Conservation (phyloP, 139 green algal species). For the Picochlorum sp. region DNA sequence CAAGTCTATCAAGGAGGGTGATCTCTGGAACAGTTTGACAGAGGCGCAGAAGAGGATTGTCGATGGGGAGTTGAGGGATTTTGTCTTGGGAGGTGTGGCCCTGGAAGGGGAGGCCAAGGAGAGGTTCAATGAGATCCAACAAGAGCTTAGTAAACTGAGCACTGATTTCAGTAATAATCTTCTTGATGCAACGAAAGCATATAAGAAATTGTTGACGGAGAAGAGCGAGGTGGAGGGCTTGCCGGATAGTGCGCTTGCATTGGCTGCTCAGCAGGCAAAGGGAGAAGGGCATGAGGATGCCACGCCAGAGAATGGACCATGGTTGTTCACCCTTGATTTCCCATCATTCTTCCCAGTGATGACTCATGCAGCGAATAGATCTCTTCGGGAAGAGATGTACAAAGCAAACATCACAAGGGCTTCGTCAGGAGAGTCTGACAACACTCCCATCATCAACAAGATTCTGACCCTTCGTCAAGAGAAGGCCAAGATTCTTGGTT, state of each 20-base stretch:
- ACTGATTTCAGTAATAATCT: constrained; percentile 83
- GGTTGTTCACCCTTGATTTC: constrained; percentile 92
- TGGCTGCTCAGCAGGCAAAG: constrained; percentile 50
- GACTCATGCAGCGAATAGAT: constrained; percentile 72
- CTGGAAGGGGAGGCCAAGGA: constrained; percentile 74
- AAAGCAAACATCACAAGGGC: constrained; percentile 77
- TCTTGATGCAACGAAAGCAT: constrained; percentile 71
- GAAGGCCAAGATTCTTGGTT: constrained; percentile 88
- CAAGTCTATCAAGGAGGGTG: constrained; percentile 51
- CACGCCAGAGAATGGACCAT: constrained; percentile 76
- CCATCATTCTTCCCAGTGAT: constrained; percentile 82
- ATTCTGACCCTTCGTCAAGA: constrained; percentile 72
- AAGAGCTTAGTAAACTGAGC: constrained; percentile 63
- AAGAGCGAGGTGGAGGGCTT: constrained; percentile 70
- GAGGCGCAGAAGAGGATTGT: constrained; percentile 74
- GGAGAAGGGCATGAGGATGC: constrained; percentile 64
- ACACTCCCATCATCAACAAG: constrained; percentile 79
- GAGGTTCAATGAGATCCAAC: constrained; percentile 91
- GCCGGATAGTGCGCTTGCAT: constrained; percentile 56
- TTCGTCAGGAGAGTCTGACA: constrained; percentile 70
- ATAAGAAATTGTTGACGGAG: constrained; percentile 76
- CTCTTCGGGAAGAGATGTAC: constrained; percentile 92
- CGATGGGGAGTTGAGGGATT: constrained; percentile 78
- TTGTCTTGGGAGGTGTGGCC: constrained; percentile 80
- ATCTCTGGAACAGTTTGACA: constrained; percentile 44